Conservation (phyloP, 192 early-diverging fungal genomes). For the Chytriomyces sp. region DNA sequence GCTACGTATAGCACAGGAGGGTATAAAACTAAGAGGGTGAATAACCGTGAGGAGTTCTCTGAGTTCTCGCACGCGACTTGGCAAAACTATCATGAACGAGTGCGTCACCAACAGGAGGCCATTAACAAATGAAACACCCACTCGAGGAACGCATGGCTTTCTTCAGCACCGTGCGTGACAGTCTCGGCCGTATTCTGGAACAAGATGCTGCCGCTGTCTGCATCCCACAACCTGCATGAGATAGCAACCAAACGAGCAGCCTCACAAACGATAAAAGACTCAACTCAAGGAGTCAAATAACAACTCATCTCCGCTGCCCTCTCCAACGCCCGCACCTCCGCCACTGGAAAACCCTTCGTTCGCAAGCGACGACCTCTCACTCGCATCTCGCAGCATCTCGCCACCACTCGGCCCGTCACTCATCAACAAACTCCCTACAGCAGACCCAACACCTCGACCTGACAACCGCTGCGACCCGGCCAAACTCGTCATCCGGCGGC, state of each 20-base stretch:
- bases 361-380: no score
- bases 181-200: not conserved
- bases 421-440: no score
- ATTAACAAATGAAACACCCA: not conserved
- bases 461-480: no score
- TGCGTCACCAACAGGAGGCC: not conserved
- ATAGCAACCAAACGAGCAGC: not conserved
- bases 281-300: not conserved
- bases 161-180: not conserved
- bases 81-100: not conserved
- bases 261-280: not conserved
- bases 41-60: not conserved
- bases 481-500: no score
- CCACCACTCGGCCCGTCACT: no score
- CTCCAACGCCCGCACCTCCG: not conserved
- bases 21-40: not conserved
- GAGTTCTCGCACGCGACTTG: not conserved
- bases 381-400: no score
- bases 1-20: not conserved
- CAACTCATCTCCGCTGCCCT: not conserved
- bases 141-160: slow-evolving; percentile 8
- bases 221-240: not conserved
- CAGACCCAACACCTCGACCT: no score
- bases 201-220: not conserved
- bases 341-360: not conserved